Evolutionary conservation across 768 basidiomycete species (phyloP), one percentile per base, ranked within the genome.

Genomic region (Phaffia tasmanica): DNA sequence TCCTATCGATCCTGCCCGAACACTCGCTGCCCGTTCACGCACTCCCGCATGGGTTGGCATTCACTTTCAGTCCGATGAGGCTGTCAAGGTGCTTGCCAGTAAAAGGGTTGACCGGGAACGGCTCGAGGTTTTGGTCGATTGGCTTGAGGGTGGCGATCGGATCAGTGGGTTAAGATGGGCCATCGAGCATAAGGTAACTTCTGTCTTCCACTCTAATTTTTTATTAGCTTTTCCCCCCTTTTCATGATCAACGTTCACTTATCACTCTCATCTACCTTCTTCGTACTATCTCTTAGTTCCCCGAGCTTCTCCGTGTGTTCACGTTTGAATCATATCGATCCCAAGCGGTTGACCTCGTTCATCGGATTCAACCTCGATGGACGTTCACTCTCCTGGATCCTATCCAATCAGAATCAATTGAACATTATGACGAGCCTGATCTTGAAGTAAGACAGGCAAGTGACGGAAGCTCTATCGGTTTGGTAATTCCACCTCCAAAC

Each of bases 51-150:
- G 55, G 55, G 29, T 23, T 27, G 42, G n/a, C 19, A n/a, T 51
- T 21, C n/a, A 23, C 21, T 32, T 46, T 8, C 16, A 25, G 30
- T 48, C 57, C 15, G 54, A 62, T 23, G 66, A 62, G 47, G 46
- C 51, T 18, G 32, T 62, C 8, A 46, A 30, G 30, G n/a, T 25
- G 0, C 61, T 67, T n/a, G 47, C 21, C 9, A n/a, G 21, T 4
- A 23, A 53, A 27, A 48, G 54, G 32, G 23, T 61, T 16, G 66
- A 67, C 35, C 50, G 55, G 23, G 66, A 67, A 23, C n/a, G 66
- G 29, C 21, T 67, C 5, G 59, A 62, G 29, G 19, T 67, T 6
- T 62, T 60, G 66, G 32, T 23, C 1, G 27, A 32, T 14, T 67
- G 66, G 66, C 48, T 67, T 2, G 60, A 30, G 29, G 46, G 30